Evolutionary conservation across 768 basidiomycete species (phyloP).

Genomic region (Botryobasidium botryosum): DNA sequence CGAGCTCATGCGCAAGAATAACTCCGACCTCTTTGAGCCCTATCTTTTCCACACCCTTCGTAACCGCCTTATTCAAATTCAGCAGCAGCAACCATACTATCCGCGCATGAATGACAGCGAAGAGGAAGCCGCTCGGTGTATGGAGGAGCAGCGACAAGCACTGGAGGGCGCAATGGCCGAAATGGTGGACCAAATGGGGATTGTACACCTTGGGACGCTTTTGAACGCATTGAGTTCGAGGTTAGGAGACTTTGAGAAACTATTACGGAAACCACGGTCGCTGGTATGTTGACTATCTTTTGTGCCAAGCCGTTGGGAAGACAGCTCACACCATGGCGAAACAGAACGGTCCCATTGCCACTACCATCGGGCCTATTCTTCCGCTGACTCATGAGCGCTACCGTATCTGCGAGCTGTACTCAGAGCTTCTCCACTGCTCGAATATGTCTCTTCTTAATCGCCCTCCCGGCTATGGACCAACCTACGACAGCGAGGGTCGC

Average conservation of each 20-base stretch:
- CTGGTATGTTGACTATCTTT: constrained; percentile 32
- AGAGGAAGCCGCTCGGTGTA: constrained; percentile 16
- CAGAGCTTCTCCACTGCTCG: constrained; percentile 92
- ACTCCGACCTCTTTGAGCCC: constrained; percentile 96
- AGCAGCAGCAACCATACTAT: constrained; percentile 34
- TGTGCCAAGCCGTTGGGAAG: neutral
- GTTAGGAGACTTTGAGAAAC: constrained; percentile 50
- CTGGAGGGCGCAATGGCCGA: constrained; percentile 60
- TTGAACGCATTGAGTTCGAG: constrained; percentile 54
- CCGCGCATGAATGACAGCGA: constrained; percentile 24
- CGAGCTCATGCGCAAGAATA: constrained; percentile 92
- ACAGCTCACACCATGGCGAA: neutral
- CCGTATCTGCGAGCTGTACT: constrained; percentile 90
- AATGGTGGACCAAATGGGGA: constrained; percentile 69
- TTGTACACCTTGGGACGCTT: constrained; percentile 79
- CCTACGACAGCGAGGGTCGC: constrained; percentile 72
- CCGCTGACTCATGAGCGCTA: constrained; percentile 92
- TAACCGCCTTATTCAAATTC: constrained; percentile 75
- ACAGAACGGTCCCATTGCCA: constrained; percentile 49
- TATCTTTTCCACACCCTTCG: constrained; percentile 89
- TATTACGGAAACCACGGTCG: constrained; percentile 56
- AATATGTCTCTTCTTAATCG: constrained; percentile 96
- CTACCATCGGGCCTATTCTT: constrained; percentile 52
- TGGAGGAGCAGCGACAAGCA: constrained; percentile 41
- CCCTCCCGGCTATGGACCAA: constrained; percentile 39